These are phyloP conservation scores for Metschnikowia drakensbergensis DNA, from an alignment of 805 yeast species.

Conservation along the genomic window DNA sequence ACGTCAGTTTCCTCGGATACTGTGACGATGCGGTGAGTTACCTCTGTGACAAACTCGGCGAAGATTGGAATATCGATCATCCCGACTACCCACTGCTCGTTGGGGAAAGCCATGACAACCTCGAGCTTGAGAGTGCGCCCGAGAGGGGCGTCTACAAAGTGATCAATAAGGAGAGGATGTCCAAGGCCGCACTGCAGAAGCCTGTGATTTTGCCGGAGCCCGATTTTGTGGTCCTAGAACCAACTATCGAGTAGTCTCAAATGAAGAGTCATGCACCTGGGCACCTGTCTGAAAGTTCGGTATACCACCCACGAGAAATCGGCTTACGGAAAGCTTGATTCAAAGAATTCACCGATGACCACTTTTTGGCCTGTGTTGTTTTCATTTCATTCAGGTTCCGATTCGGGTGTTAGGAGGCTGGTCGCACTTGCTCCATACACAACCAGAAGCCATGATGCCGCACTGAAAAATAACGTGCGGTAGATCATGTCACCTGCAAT, in stretches of 20 bases:
- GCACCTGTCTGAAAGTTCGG: too few species aligned
- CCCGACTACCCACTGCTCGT: constrained; percentile 19
- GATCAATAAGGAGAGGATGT: not conserved
- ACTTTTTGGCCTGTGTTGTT: too few species aligned
- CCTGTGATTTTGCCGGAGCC: constrained; percentile 9
- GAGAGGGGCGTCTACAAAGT: constrained; percentile 1
- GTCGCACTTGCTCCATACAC: constrained; percentile 1
- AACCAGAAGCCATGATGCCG: constrained; percentile 2
- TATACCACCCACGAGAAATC: too few species aligned
- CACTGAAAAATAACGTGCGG: constrained; percentile 2
- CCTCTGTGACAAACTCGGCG: constrained; percentile 36
- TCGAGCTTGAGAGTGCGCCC: constrained; percentile 1
- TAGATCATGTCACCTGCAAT: not conserved
- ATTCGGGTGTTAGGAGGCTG: not conserved
- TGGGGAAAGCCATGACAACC: constrained; percentile 10
- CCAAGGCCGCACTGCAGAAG: not conserved
- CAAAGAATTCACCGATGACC: too few species aligned
- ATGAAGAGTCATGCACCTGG: not conserved
- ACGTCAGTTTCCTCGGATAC: constrained; percentile 68
- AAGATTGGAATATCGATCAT: constrained; percentile 34
- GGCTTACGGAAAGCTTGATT: too few species aligned
- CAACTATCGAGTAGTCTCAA: constrained; percentile 4
- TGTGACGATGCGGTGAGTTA: constrained; percentile 80
- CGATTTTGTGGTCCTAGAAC: constrained; percentile 16
- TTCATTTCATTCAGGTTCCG: too few species aligned